Evolutionary conservation across 305 asterid genomes (phyloP).

Genomic region (Fraxinus sp.): DNA sequence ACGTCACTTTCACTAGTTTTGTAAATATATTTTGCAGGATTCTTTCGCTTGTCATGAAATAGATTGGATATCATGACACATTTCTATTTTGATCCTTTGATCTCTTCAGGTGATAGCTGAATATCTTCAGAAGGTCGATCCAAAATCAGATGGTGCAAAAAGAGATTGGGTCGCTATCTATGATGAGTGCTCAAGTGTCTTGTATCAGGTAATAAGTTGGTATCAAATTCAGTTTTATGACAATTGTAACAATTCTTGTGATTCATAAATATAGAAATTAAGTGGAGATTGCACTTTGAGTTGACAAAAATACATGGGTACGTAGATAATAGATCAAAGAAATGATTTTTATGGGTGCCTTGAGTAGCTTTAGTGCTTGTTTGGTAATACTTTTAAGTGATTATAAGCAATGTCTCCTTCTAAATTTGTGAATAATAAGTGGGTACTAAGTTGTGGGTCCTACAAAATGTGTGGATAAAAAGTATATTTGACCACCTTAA

Average conservation of each 20-base stretch:
- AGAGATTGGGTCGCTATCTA: conserved; percentile 98
- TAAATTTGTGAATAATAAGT: background rate
- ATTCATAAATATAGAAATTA: background rate
- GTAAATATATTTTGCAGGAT: background rate
- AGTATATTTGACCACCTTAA: background rate
- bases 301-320: background rate
- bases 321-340: background rate
- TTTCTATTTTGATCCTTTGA: conserved; percentile 18
- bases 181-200: conserved; percentile 91
- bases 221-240: background rate
- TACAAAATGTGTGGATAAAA: background rate
- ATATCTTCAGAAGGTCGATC: conserved; percentile 91
- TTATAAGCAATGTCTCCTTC: background rate
- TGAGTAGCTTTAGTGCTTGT: background rate
- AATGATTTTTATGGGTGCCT: background rate
- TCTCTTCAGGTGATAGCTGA: conserved; percentile 87
- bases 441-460: background rate
- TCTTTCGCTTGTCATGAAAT: background rate
- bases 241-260: background rate
- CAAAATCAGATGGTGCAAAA: conserved; percentile 98
- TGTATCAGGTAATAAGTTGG: conserved; percentile 60
- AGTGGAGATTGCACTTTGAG: background rate
- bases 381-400: background rate
- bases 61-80: background rate
- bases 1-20: background rate